A percentile compares a stretch with the other conserved stretches of the same genome.
Conservation (phyloP, 2,329 filamentous ascomycete genomes). For the Cordyceps javanica region DNA sequence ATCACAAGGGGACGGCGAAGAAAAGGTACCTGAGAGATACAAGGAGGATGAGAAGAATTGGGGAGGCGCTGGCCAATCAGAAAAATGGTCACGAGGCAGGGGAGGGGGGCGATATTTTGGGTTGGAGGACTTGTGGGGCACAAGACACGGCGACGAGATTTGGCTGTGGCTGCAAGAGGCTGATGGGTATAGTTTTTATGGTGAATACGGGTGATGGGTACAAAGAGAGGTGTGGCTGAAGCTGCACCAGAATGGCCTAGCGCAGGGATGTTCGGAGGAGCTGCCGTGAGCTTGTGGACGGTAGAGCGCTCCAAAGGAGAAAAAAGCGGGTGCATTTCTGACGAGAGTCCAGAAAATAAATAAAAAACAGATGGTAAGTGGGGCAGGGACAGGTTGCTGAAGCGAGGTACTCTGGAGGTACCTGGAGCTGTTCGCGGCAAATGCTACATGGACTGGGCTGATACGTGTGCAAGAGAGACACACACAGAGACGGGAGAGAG, state of each 20-base stretch:
- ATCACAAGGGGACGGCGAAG: constrained; percentile 1
- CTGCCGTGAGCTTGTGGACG: neutral
- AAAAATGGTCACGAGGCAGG: constrained; percentile 30
- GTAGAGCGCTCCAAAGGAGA: neutral
- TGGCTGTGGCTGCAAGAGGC: neutral
- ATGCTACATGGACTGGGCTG: neutral
- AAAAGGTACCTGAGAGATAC: constrained; percentile 17
- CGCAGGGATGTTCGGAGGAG: neutral
- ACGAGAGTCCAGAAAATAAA: neutral
- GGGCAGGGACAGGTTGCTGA: neutral
- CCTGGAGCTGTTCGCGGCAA: neutral
- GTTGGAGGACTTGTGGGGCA: neutral
- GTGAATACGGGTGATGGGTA: neutral
- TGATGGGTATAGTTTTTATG: neutral
- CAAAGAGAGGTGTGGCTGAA: constrained; percentile 6
- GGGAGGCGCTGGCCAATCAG: constrained; percentile 31
- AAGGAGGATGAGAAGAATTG: constrained; percentile 16
- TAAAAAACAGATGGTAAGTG: neutral
- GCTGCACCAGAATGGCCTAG: neutral
- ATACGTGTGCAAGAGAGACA: neutral
- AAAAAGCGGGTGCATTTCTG: constrained; percentile 5
- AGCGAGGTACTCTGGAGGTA: neutral
- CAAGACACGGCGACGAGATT: neutral
- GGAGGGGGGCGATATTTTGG: constrained; percentile 26
- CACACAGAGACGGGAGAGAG: no score